Evolutionary conservation across 2,329 filamentous ascomycete genomes (phyloP).

Genomic region (Microdochium trichocladiopsis): DNA sequence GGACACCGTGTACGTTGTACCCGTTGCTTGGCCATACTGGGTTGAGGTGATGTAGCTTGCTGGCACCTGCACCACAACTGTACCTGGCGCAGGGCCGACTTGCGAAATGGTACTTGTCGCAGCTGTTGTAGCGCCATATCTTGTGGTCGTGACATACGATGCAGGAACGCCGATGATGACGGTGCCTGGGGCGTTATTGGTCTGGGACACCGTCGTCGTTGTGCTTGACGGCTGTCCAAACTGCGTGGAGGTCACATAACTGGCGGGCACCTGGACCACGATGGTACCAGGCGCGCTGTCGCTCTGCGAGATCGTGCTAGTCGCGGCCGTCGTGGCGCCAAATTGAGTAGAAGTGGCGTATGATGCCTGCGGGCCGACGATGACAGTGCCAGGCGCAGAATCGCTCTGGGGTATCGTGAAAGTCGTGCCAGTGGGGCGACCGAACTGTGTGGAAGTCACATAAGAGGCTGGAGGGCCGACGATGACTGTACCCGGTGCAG

Average conservation of each 20-base stretch:
- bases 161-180: not conserved
- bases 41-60: not conserved
- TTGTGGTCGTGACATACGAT: not conserved
- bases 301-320: not conserved
- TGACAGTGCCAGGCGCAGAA: not conserved
- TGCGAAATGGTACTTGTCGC: not conserved
- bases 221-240: not conserved
- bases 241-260: not conserved
- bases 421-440: not conserved
- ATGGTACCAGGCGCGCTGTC: not conserved
- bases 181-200: not conserved
- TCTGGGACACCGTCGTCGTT: not conserved
- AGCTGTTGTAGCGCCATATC: not conserved
- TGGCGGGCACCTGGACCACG: not conserved
- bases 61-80: not conserved
- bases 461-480: not conserved
- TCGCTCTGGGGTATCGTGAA: not conserved
- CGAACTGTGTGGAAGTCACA: not conserved
- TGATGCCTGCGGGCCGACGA: not conserved
- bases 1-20: not conserved
- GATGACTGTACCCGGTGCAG: not conserved
- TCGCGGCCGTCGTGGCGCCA: not conserved
- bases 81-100: not conserved
- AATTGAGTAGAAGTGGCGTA: not conserved
- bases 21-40: not conserved